phyloP scores from a whole-genome alignment of 2,329 filamentous ascomycete species.

The Celoporthe dispersa region DNA sequence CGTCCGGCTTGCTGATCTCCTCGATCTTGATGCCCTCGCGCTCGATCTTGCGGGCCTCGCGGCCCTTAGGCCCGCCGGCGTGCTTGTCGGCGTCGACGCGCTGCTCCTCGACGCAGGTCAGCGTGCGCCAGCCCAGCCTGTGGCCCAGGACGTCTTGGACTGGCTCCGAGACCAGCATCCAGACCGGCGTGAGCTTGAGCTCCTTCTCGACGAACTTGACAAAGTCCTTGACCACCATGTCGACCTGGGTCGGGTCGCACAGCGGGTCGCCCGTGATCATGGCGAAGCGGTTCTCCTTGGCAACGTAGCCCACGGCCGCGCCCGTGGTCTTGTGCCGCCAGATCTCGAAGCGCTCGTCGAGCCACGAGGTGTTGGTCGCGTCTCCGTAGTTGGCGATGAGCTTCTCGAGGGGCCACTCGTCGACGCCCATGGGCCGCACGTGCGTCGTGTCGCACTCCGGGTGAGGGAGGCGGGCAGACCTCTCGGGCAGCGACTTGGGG shows the following conservation, averaged over 20 bases:
- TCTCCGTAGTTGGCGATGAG: conserved; percentile 96
- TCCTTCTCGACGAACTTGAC: conserved; percentile 76
- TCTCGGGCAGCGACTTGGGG: conserved; percentile 80
- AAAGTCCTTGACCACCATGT: conserved; percentile 73
- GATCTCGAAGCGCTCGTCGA: conserved; percentile 84
- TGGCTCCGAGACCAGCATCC: conserved; percentile 83
- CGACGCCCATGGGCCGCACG: conserved; percentile 47
- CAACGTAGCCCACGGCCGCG: conserved; percentile 83
- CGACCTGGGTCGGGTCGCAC: conserved; percentile 78
- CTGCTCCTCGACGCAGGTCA: conserved; percentile 88
- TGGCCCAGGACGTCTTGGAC: conserved; percentile 80
- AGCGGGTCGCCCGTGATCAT: conserved; percentile 88
- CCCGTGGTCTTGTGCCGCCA: conserved; percentile 83
- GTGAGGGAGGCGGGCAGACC: conserved; percentile 72
- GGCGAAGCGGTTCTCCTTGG: conserved; percentile 72
- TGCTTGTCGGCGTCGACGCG: conserved; percentile 78
- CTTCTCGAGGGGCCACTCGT: conserved; percentile 67
- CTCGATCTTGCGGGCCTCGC: conserved; percentile 69
- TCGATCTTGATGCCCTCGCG: conserved; percentile 82
- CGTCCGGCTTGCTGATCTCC: conserved; percentile 66
- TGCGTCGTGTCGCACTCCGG: conserved; percentile 79
- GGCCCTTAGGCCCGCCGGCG: conserved; percentile 62
- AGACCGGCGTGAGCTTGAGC: conserved; percentile 74
- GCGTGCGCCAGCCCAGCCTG: conserved; percentile 83
- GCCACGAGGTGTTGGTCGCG: conserved; percentile 91